Evolutionary conservation across 176 grass and related monocot species (phyloP).

Genomic region (Thalia dealbata): DNA sequence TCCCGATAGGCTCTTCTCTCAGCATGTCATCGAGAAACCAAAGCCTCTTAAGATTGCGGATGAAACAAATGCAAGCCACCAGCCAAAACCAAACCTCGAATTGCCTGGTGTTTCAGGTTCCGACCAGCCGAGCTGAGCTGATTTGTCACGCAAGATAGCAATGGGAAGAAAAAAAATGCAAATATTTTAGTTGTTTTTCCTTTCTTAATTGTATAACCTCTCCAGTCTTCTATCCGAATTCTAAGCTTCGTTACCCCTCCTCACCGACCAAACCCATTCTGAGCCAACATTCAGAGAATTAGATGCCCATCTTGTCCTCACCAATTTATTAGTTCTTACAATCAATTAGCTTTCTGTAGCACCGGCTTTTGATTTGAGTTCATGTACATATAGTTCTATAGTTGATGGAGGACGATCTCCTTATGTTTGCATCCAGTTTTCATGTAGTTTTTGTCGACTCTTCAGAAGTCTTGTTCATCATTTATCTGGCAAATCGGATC

Average conservation of each 20-base stretch:
- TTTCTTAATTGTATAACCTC: background rate
- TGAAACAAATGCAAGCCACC: conserved; percentile 30
- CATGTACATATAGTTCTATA: background rate
- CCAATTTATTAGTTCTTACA: background rate
- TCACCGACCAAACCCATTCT: background rate
- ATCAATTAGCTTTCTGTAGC: background rate
- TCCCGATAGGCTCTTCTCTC: conserved; percentile 23
- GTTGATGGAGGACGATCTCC: too few relatives aligned
- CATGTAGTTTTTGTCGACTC: too few relatives aligned
- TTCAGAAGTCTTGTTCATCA: too few relatives aligned
- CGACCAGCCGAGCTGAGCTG: conserved; percentile 7
- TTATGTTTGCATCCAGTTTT: too few relatives aligned
- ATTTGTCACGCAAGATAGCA: background rate
- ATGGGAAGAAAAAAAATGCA: too few relatives aligned
- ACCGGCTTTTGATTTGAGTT: background rate
- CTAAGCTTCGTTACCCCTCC: background rate
- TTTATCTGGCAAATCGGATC: too few relatives aligned
- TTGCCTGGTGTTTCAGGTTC: background rate
- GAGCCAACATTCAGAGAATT: background rate
- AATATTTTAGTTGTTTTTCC: background rate
- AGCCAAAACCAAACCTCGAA: background rate
- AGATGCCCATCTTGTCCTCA: background rate
- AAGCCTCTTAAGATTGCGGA: conserved; percentile 38
- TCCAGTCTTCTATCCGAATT: background rate
- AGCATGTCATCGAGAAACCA: conserved; percentile 43